Base-by-base conservation (phyloP, 345 rosid species). In the Sisymbrium altissimum region DNA sequence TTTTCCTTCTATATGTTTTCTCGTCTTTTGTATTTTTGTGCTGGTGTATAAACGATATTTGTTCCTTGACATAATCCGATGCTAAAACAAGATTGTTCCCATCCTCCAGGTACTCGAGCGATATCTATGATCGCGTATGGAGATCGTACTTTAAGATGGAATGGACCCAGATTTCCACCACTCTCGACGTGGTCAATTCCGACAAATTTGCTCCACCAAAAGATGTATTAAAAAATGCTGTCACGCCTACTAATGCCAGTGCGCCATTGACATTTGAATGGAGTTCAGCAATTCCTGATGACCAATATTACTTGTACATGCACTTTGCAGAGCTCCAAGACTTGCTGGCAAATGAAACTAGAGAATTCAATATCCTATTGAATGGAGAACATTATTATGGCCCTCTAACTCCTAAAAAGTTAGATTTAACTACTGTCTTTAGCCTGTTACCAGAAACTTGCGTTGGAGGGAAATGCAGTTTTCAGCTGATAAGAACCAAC, bases 241-340 rank as follows among this genome's bases (percentile, higher is more conserved):
- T 46, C 25, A 57, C 23, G 0, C 82, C 81, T 3, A 27, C 53
- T 7, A 2, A 66, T 66, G 3, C 73, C 4, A 57, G 6, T 46
- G 68, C n/a, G 1, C 61, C 78, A 7, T 9, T 39, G 43, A 48
- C 45, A 1, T 0, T 27, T 7, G 0, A 27, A 14, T 75, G 73
- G 79, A 19, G 0, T 32, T 2, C 33, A 7, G 8, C 0, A 3
- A 3, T 41, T 4, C 41, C 48, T 4, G 3, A 2, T 18, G 6
- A 1, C 0, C 17, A 59, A 14, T 48, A 70, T 40, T 81, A 79
- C 72, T 21, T 39, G 0, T 83, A 72, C 17, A 1, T 35, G 57
- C 84, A 83, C 62, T 86, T 83, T 3, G 67, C 81, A 29, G 84
- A 83, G 73, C 48, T 86, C 19, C 17, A 41, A 61, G 7, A 68